phyloP scores from a whole-genome alignment of 305 asterid genomes.

The Plantago lanceolata region DNA sequence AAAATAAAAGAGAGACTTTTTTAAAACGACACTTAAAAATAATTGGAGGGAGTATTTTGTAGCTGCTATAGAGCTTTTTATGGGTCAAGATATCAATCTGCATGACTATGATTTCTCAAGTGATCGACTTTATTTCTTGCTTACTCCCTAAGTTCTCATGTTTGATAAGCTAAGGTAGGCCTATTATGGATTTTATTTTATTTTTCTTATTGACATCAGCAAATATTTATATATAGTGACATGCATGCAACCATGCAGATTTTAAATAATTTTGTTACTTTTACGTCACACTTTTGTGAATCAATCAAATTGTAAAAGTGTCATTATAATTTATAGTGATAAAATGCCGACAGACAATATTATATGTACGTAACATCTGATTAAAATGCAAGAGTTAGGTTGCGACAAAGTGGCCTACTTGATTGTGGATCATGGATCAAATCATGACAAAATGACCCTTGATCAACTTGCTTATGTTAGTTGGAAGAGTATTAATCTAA shows the following conservation, averaged over 20 bases:
- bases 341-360: no score
- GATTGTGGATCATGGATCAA: not conserved
- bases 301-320: not conserved
- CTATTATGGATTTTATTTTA: no score
- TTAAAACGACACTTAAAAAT: no score
- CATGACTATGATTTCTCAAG: conserved; percentile 2
- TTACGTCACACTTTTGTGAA: conserved; percentile 2
- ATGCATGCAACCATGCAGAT: conserved; percentile 6
- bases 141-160: conserved; percentile 1
- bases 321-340: not conserved
- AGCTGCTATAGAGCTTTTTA: not conserved
- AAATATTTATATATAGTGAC: not conserved
- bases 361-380: no score
- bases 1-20: no score
- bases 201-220: not conserved
- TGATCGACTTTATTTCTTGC: not conserved
- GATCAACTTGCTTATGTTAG: not conserved
- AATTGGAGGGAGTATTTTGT: not conserved
- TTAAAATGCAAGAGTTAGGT: no score
- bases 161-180: not conserved
- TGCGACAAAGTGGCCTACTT: not conserved
- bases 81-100: not conserved
- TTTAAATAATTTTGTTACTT: not conserved
- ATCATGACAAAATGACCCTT: not conserved
- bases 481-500: not conserved